Conservation (phyloP, 768 basidiomycete genomes). For the Rhodotorula babjevae region DNA sequence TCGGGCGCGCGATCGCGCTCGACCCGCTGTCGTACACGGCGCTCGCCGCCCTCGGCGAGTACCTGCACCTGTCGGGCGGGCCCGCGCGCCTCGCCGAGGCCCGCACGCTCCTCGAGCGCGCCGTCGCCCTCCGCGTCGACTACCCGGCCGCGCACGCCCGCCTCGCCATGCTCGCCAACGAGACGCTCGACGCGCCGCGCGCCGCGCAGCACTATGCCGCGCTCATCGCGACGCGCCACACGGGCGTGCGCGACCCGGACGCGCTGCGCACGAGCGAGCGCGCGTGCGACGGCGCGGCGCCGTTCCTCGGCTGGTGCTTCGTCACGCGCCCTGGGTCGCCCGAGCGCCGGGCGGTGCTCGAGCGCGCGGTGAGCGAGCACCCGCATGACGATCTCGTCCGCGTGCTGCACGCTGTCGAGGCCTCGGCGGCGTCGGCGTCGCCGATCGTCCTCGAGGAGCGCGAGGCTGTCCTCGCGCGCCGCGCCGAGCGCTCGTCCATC, state of each 20-base stretch:
- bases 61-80: not conserved
- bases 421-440: not conserved
- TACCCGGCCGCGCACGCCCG: constrained; percentile 33
- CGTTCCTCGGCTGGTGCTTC: constrained; percentile 17
- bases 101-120: not conserved
- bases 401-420: constrained; percentile 9
- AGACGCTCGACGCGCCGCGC: constrained; percentile 4
- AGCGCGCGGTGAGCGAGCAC: not conserved
- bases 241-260: constrained; percentile 16
- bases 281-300: constrained; percentile 9
- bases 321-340: not conserved
- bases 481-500: not conserved
- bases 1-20: constrained; percentile 16
- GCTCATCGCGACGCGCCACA: not conserved
- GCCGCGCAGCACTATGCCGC: not conserved
- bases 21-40: constrained; percentile 3
- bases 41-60: constrained; percentile 31
- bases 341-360: constrained; percentile 9
- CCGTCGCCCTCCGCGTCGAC: constrained; percentile 7
- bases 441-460: not conserved
- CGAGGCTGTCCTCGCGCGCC: not conserved
- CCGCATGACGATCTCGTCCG: constrained; percentile 19
- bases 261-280: not conserved
- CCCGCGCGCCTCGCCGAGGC: not conserved
- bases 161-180: constrained; percentile 28